Conservation (phyloP, 2,329 filamentous ascomycete genomes). For the Phyllosticta citrichinensis region DNA sequence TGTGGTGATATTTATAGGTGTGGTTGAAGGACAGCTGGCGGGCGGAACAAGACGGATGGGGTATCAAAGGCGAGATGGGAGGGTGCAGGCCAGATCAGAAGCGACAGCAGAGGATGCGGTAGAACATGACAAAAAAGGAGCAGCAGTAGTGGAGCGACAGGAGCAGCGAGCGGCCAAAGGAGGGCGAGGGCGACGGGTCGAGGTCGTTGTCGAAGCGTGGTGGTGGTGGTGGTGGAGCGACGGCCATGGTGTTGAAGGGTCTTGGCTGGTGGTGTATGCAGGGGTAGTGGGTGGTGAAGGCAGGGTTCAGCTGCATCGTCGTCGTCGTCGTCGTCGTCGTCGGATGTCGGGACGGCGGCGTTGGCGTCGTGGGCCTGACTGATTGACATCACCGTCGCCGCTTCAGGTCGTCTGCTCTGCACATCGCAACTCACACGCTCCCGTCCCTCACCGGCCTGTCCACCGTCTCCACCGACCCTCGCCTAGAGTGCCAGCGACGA, state of each 20-base stretch:
- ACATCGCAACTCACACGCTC: conserved; percentile 7
- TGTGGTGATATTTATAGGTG: conserved; percentile 1
- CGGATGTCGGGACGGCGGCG: background rate
- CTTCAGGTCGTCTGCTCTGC: background rate
- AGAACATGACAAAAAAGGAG: conserved; percentile 8
- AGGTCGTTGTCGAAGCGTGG: background rate
- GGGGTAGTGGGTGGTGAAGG: background rate
- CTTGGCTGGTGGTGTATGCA: background rate
- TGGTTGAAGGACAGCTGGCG: background rate
- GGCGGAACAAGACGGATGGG: conserved; percentile 6
- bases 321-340: too few relatives aligned
- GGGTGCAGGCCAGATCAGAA: background rate
- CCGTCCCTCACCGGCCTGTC: conserved; percentile 8
- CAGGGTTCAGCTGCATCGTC: too few relatives aligned
- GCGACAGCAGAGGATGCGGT: conserved; percentile 10
- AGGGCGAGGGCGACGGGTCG: background rate
- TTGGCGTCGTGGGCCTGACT: background rate
- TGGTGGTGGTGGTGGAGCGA: background rate
- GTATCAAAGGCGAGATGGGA: background rate
- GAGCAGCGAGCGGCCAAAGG: background rate
- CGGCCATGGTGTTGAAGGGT: background rate
- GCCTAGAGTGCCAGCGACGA: background rate
- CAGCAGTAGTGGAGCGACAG: background rate
- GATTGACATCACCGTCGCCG: background rate
- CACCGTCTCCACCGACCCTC: background rate